These are phyloP conservation scores for Arbutus unedo DNA, from an alignment of 148 eudicot species.

Conservation along the genomic window DNA sequence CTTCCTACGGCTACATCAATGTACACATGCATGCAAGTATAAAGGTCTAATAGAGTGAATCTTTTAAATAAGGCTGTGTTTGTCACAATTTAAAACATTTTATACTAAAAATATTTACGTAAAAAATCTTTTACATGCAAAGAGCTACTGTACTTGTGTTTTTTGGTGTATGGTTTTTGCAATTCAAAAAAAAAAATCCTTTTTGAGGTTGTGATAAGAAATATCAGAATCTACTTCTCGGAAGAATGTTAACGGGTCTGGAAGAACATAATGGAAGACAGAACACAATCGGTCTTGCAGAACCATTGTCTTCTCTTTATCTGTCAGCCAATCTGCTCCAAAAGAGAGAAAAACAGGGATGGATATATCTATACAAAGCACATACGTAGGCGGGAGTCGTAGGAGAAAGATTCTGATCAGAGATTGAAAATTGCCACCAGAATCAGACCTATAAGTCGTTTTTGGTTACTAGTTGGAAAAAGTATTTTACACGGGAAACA, in stretches of 20 bases:
- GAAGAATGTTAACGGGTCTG: neutral
- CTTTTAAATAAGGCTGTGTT: neutral
- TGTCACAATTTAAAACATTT: neutral
- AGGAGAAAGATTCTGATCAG: neutral
- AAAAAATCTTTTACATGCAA: neutral
- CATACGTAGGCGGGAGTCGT: neutral
- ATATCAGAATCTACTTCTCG: neutral
- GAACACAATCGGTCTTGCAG: neutral
- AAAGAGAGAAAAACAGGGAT: neutral
- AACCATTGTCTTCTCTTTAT: neutral
- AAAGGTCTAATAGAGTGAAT: neutral
- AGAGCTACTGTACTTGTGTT: neutral
- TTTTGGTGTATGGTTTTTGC: neutral
- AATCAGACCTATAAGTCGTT: neutral
- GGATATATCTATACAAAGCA: neutral
- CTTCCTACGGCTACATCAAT: neutral
- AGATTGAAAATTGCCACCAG: neutral
- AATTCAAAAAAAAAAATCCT: neutral
- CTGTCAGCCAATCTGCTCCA: neutral
- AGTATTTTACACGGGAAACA: neutral
- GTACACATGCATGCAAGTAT: neutral
- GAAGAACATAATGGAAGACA: neutral
- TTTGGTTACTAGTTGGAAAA: neutral
- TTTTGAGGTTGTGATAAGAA: neutral
- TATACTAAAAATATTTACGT: neutral